phyloP scores from a whole-genome alignment of 2,329 filamentous ascomycete genomes.

The Diaporthe helianthi region DNA sequence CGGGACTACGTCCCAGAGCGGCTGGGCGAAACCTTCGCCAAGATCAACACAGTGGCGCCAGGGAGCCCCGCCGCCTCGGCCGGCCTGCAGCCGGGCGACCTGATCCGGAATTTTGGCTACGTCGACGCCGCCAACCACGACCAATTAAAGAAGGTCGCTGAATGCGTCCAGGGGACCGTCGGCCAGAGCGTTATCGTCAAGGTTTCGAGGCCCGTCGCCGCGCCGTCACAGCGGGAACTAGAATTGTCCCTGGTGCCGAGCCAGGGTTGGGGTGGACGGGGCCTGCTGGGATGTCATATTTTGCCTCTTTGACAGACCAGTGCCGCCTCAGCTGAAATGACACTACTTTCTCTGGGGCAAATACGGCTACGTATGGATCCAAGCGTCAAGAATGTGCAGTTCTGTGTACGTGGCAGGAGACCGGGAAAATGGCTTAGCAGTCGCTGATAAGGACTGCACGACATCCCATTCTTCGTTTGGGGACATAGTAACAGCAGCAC shows the following conservation, averaged over 20 bases:
- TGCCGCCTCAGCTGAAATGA: not conserved
- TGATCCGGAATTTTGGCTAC: conserved; percentile 83
- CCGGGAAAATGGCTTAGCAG: not conserved
- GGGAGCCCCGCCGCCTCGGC: conserved; percentile 83
- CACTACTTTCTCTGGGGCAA: not conserved
- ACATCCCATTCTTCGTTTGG: not conserved
- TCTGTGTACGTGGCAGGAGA: not conserved
- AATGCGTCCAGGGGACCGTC: conserved; percentile 88
- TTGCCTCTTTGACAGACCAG: conserved; percentile 68
- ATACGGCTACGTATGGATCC: not conserved
- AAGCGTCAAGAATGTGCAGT: not conserved
- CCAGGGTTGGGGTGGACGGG: conserved; percentile 85
- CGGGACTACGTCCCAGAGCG: conserved; percentile 46
- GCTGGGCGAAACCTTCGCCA: conserved; percentile 74
- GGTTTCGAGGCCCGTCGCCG: conserved; percentile 56
- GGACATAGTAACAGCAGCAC: not conserved
- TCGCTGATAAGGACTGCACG: not conserved
- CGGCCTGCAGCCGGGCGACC: conserved; percentile 81
- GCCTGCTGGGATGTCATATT: conserved; percentile 86
- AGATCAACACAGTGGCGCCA: conserved; percentile 81
- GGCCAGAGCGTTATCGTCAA: conserved; percentile 73
- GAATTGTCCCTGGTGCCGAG: conserved; percentile 75
- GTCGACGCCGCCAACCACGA: conserved; percentile 88
- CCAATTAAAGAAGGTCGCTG: conserved; percentile 82
- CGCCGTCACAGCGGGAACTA: conserved; percentile 58